phyloP scores from a whole-genome alignment of 768 basidiomycete species.

The Strobilomyces dryophilus region DNA sequence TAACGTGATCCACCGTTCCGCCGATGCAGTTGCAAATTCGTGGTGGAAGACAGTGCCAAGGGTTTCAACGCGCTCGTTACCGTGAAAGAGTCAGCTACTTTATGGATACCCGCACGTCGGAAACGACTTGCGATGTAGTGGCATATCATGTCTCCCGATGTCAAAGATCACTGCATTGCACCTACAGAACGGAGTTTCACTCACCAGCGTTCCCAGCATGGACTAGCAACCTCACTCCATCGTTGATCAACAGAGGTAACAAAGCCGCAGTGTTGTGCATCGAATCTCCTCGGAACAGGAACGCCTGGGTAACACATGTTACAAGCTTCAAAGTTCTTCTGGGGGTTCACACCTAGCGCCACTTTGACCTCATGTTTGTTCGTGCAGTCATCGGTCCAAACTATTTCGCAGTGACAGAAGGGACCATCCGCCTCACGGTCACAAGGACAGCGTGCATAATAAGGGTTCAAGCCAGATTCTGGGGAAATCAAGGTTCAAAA shows the following conservation, averaged over 20 bases:
- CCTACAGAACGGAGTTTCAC: constrained; percentile 17
- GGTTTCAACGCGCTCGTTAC: constrained; percentile 63
- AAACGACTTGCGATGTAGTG: constrained; percentile 59
- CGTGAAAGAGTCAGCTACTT: constrained; percentile 34
- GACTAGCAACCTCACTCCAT: constrained; percentile 79
- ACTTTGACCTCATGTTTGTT: constrained; percentile 74
- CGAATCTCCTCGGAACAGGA: constrained; percentile 78
- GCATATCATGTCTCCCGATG: constrained; percentile 72
- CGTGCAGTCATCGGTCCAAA: constrained; percentile 87
- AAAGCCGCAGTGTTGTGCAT: constrained; percentile 79
- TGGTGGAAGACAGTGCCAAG: constrained; percentile 58
- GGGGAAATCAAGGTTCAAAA: not conserved
- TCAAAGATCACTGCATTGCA: constrained; percentile 8
- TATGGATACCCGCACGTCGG: not conserved
- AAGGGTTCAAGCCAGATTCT: constrained; percentile 82
- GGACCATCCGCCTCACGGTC: constrained; percentile 66
- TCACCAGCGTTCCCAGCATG: constrained; percentile 84
- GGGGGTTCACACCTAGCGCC: constrained; percentile 68
- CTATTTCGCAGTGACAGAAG: constrained; percentile 76
- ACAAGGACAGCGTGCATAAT: constrained; percentile 79
- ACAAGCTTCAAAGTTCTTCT: constrained; percentile 62
- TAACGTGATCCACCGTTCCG: constrained; percentile 54
- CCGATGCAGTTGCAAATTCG: constrained; percentile 51
- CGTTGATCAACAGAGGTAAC: constrained; percentile 75
- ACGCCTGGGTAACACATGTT: constrained; percentile 79